Conservation (phyloP, 228 moss, liverwort and hornwort genomes). For the Sphagnum fallax region DNA sequence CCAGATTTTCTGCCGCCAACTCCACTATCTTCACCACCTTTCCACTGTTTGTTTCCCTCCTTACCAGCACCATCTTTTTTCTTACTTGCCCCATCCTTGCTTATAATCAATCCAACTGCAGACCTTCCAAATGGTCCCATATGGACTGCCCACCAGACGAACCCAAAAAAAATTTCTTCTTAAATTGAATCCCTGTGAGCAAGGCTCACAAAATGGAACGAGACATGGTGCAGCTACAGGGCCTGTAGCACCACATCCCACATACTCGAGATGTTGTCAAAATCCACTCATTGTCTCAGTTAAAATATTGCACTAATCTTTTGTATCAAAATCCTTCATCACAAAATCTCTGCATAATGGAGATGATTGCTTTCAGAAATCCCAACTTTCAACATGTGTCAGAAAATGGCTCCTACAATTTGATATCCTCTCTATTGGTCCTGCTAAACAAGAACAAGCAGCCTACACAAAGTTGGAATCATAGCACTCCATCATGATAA, state of each 20-base stretch:
- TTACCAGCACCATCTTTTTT: conserved; percentile 38
- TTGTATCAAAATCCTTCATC: conserved; percentile 22
- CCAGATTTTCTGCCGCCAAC: conserved; percentile 11
- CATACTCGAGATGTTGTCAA: background rate
- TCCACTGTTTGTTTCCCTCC: conserved; percentile 35
- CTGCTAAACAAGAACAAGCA: no score
- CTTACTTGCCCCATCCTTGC: conserved; percentile 46
- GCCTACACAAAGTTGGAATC: no score
- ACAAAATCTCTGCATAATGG: conserved; percentile 13
- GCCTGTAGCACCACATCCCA: background rate
- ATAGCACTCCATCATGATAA: no score
- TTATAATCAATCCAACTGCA: conserved; percentile 27
- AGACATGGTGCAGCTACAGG: no score
- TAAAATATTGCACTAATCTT: conserved; percentile 7
- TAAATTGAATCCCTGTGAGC: no score
- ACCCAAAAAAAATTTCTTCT: background rate
- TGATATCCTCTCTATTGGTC: no score
- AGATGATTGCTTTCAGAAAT: no score
- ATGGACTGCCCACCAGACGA: conserved; percentile 6
- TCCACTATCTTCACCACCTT: conserved; percentile 8
- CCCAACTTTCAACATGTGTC: no score
- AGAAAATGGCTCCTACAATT: no score
- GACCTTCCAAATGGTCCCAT: conserved; percentile 56
- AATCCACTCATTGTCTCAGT: conserved; percentile 1
- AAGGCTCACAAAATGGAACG: no score